Base-by-base conservation (phyloP, 1,284 basidiomycete species). In the Leccinum griseonigrum region DNA sequence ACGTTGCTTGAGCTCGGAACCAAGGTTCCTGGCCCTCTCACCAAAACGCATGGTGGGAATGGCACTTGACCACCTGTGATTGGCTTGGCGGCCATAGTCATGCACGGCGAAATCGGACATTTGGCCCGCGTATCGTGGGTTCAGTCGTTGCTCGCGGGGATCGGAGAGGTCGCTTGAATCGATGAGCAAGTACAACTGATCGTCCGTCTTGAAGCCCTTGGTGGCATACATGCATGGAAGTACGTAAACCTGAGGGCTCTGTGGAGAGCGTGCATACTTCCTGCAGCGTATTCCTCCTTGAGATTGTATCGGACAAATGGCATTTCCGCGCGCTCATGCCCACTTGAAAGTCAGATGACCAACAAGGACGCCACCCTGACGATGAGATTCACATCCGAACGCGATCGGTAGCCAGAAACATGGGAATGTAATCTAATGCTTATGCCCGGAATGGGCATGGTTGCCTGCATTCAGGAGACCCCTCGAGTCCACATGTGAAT, bases 181-280 rank as follows among this genome's bases (percentile, higher is more conserved):
- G 22, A 26, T 26, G 22, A 26, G 22, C 22, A 26, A 26, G 22
- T 26, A 26, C 22, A 26, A 26, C 22, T 26, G 22, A 26, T 26
- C 22, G 22, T 26, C 67, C 7, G 61, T 63, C 46, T 68, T 69
- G 51, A 69, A 67, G 18, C 67, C 67, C 36, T 69, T 68, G 34
- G 68, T 63, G 2, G 67, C 68, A 3, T 69, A 68, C 28, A 69
- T 58, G 61, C 68, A 68, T 8, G 68, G 66, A 52, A 69, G 68
- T 4, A 69, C 51, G 22, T 26, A 26, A 26, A 26, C 22, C 22
- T 26, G 10, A 67, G 26, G 13, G 68, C 66, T 43, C 69, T 58
- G 28, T 68, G 66, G 28, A 68, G 63, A n/a, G 11, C 40, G 1
- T n/a, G n/a, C 14, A 36, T 26, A 7, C 26, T 3, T 51, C 11